A percentile compares a stretch with the other conserved stretches of the same genome.
Conservation (phyloP, 208 protist genomes). For the Trypanosoma cruzi region DNA sequence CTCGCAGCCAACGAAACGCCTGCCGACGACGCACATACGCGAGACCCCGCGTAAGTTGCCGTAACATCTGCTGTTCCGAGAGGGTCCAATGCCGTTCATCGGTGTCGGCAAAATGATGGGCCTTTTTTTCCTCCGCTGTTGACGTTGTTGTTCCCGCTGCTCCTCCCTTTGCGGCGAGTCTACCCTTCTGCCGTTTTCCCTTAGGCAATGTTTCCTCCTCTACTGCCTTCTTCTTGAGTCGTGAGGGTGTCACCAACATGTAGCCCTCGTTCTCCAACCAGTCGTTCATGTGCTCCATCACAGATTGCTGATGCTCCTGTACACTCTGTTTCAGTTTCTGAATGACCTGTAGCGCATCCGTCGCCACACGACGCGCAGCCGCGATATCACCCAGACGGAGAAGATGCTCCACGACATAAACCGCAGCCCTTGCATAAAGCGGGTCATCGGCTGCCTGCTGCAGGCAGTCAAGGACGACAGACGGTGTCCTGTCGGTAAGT, state of each 20-base stretch:
- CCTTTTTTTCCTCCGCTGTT: slow-evolving; percentile 27
- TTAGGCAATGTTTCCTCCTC: not conserved
- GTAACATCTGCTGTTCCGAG: slow-evolving; percentile 71
- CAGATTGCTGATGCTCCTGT: slow-evolving; percentile 6
- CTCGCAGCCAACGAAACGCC: slow-evolving; percentile 42
- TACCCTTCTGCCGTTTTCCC: slow-evolving; percentile 3
- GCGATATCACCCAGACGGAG: slow-evolving; percentile 37
- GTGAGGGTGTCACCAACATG: slow-evolving; percentile 9
- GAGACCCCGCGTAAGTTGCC: slow-evolving; percentile 66
- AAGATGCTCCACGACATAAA: slow-evolving; percentile 52
- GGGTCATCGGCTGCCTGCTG: slow-evolving; percentile 44
- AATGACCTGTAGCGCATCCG: slow-evolving; percentile 26
- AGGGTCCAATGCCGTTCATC: slow-evolving; percentile 39
- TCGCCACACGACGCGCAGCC: slow-evolving; percentile 24
- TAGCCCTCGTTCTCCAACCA: slow-evolving; percentile 37
- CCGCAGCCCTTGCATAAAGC: slow-evolving; percentile 43
- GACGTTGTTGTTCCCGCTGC: slow-evolving; percentile 1
- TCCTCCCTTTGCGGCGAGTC: slow-evolving; percentile 5
- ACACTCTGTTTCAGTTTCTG: slow-evolving; percentile 13
- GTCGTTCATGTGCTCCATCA: slow-evolving; percentile 14
- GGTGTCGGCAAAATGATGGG: not conserved
- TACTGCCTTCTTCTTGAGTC: slow-evolving; percentile 16
- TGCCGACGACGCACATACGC: slow-evolving; percentile 64
- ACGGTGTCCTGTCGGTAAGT: slow-evolving; percentile 12
- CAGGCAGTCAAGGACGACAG: slow-evolving; percentile 34